phyloP scores from a whole-genome alignment of 768 basidiomycete genomes.

The Tremella fuciformis region DNA sequence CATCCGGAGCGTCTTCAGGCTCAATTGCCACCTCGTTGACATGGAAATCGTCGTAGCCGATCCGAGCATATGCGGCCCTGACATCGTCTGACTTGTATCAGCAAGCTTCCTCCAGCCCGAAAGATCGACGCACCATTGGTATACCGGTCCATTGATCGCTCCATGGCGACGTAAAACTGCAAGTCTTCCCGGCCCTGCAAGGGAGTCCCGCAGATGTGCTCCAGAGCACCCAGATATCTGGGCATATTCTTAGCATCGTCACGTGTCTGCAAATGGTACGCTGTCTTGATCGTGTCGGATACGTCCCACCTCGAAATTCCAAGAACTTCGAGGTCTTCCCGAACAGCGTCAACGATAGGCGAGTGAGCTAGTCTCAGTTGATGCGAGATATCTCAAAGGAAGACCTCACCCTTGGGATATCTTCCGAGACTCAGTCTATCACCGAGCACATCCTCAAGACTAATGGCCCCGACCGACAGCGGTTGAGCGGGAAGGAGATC shows the following conservation, averaged over 20 bases:
- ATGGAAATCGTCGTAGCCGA: slow-evolving; percentile 32
- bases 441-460: slow-evolving; percentile 15
- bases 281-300: slow-evolving; percentile 25
- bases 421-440: slow-evolving; percentile 9
- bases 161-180: slow-evolving; percentile 28
- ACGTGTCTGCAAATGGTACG: slow-evolving; percentile 32
- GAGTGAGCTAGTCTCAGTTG: not conserved
- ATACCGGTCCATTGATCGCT: slow-evolving; percentile 36
- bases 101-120: not conserved
- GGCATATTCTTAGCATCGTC: slow-evolving; percentile 17
- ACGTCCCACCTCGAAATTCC: slow-evolving; percentile 28
- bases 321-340: slow-evolving; percentile 13
- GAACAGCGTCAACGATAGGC: not conserved
- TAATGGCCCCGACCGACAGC: not conserved
- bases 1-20: slow-evolving; percentile 36
- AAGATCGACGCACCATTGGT: slow-evolving; percentile 21
- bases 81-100: slow-evolving; percentile 29
- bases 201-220: slow-evolving; percentile 20
- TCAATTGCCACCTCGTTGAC: slow-evolving; percentile 21
- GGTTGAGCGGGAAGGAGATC: slow-evolving; percentile 5
- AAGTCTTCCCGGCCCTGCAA: slow-evolving; percentile 26
- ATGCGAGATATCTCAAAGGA: not conserved
- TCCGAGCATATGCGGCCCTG: slow-evolving; percentile 27
- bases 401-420: slow-evolving; percentile 26
- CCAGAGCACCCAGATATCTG: slow-evolving; percentile 31